Conservation (phyloP, 1,284 basidiomycete genomes). For the Apiotrichum mycotoxinovorans region DNA sequence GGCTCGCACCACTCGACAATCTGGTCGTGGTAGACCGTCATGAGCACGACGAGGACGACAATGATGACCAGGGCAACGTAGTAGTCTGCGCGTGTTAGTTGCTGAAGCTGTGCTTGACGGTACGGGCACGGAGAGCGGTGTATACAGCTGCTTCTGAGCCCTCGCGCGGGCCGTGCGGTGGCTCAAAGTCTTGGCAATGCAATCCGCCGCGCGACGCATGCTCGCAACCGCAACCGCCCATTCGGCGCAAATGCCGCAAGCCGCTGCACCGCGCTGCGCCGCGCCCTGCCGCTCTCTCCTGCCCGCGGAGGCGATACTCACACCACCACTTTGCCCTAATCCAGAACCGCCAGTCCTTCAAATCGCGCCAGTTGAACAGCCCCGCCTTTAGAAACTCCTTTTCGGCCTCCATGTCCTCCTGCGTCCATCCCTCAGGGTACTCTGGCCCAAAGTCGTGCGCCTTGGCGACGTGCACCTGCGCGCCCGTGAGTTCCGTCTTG, state of each 20-base stretch:
- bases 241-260: too few species aligned
- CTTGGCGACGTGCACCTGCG: background rate
- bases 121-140: background rate
- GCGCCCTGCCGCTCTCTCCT: too few species aligned
- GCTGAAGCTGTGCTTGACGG: background rate
- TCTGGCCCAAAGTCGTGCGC: constrained; percentile 7
- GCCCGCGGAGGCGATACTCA: constrained; percentile 40
- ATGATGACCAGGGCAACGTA: constrained; percentile 48
- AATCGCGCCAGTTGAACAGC: constrained; percentile 54
- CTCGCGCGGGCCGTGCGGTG: too few species aligned
- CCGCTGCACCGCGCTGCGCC: too few species aligned
- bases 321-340: constrained; percentile 55
- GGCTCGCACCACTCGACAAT: constrained; percentile 67
- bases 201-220: too few species aligned
- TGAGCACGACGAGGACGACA: constrained; percentile 57
- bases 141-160: too few species aligned
- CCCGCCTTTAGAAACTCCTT: constrained; percentile 46
- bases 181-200: too few species aligned
- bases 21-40: constrained; percentile 63
- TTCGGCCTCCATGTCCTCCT: constrained; percentile 45
- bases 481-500: background rate
- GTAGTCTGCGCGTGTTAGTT: constrained; percentile 53
- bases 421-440: constrained; percentile 37
- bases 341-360: constrained; percentile 55
- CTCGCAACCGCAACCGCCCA: too few species aligned